Evolutionary conservation across 352 stramenopile species (phyloP).

Genomic region (Phytophthora syringae): DNA sequence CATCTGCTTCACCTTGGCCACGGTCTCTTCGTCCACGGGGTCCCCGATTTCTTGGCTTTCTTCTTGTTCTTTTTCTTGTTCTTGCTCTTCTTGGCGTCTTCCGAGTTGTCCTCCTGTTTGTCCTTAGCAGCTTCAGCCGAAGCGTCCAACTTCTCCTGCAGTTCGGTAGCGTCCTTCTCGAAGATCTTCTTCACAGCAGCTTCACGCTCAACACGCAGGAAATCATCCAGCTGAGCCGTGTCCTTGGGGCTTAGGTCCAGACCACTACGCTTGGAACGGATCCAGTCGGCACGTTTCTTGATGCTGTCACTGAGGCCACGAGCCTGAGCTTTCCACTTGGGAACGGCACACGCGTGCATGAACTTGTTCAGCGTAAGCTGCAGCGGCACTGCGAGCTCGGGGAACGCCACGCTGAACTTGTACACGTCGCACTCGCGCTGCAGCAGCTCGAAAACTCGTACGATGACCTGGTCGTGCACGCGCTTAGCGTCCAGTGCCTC

Average conservation of each 20-base stretch:
- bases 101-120: conserved; percentile 32
- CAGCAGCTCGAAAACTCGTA: conserved; percentile 94
- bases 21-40: conserved; percentile 66
- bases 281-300: conserved; percentile 78
- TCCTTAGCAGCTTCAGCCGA: conserved; percentile 50
- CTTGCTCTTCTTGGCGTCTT: conserved; percentile 34
- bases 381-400: conserved; percentile 93
- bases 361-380: conserved; percentile 91
- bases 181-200: conserved; percentile 89
- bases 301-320: conserved; percentile 70
- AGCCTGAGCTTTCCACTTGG: conserved; percentile 82
- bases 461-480: conserved; percentile 91
- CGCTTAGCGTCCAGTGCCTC: conserved; percentile 85
- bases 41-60: conserved; percentile 49
- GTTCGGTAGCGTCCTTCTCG: conserved; percentile 59
- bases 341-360: conserved; percentile 75
- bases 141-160: conserved; percentile 79
- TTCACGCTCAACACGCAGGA: conserved; percentile 84
- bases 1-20: conserved; percentile 82
- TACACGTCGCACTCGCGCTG: conserved; percentile 96
- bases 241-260: conserved; percentile 90
- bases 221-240: conserved; percentile 85
- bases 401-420: conserved; percentile 96
- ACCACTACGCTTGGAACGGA: conserved; percentile 91
- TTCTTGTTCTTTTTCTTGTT: conserved; percentile 56